Percentiles rank a stretch among this genome's conserved stretches.
Conservation (phyloP, 2,329 filamentous ascomycete genomes). For the Phyllosticta ampelicida region DNA sequence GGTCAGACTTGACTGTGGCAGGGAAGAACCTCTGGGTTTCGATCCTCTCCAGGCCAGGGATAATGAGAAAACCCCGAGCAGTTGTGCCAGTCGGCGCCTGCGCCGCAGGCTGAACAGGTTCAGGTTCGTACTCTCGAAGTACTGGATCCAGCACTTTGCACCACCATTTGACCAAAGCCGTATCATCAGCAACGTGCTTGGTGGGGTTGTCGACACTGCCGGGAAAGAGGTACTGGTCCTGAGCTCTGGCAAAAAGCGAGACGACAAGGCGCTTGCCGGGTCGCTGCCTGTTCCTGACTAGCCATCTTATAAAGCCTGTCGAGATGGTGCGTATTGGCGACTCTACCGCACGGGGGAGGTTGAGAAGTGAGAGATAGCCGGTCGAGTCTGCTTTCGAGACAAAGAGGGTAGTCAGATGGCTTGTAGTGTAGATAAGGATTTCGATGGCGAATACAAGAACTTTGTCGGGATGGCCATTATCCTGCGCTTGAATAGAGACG, state of each 20-base stretch:
- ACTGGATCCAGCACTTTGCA: constrained; percentile 75
- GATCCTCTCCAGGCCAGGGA: constrained; percentile 75
- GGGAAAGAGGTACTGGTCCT: constrained; percentile 90
- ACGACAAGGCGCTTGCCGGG: constrained; percentile 60
- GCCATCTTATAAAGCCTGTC: constrained; percentile 62
- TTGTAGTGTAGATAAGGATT: constrained; percentile 73
- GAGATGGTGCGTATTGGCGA: constrained; percentile 68
- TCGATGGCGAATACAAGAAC: constrained; percentile 77
- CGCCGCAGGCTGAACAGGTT: constrained; percentile 25
- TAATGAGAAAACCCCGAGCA: constrained; percentile 69
- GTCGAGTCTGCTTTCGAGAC: constrained; percentile 97
- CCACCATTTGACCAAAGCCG: constrained; percentile 92
- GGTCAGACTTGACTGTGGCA: constrained; percentile 30
- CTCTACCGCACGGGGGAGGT: constrained; percentile 35
- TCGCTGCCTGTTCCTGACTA: constrained; percentile 57
- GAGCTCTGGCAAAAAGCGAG: constrained; percentile 83
- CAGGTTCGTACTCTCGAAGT: constrained; percentile 40
- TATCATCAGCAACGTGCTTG: constrained; percentile 88
- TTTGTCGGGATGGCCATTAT: constrained; percentile 25
- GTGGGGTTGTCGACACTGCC: constrained; percentile 73
- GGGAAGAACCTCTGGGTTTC: constrained; percentile 77
- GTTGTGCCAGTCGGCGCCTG: constrained; percentile 26
- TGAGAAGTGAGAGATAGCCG: constrained; percentile 63
- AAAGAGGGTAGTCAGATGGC: constrained; percentile 74
- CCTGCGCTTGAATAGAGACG: constrained; percentile 37